Evolutionary conservation across 2,329 filamentous ascomycete species (phyloP), one percentile per base, ranked within the genome.

Genomic region (Xylariaceae sp.): DNA sequence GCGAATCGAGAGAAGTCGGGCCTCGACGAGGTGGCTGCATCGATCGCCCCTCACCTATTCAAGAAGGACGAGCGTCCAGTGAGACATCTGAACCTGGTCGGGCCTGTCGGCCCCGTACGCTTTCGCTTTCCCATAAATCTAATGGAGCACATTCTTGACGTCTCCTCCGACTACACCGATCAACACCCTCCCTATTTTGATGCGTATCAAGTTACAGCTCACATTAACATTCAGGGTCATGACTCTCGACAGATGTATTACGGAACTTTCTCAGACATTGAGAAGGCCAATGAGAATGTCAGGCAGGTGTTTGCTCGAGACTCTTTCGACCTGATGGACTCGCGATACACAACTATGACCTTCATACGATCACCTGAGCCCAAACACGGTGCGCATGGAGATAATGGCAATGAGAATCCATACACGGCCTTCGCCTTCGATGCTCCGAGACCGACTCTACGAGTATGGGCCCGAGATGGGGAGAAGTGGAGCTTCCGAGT

Each of bases 151-250:
- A 16, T 41, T 12, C 19, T 37, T 9, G 33, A 37, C 8, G 16
- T 19, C 24, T 36, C 39, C 18, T 30, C 31, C 33, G 13, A 19
- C 7, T 31, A 22, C n/a, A 4, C 24, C 9, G 15, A 36, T 11
- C 12, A 9, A n/a, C 4, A 17, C 8, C 33, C 6, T 4, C 2
- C 33, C 12, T 17, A 4, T 6, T 15, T 7, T 4, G 33, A 36
- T 30, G 32, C 34, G 13, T 36, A 41, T 24, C 33, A 36, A 24
- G 39, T 41, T 7, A 41, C 39, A 12, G 39, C 39, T 30, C 37
- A 36, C 22, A 41, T 36, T 24, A 24, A 39, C 9, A 22, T 24
- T 9, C 16, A 29, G n/a, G 34, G 28, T 18, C 4, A 19, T 7
- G 15, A 31, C 8, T 31, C 22, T 1, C 16, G 13, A 9, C 19